Evolutionary conservation across 1,284 basidiomycete species (phyloP), one percentile per base, ranked within the genome.

Genomic region (Kalmanozyma brasiliensis): DNA sequence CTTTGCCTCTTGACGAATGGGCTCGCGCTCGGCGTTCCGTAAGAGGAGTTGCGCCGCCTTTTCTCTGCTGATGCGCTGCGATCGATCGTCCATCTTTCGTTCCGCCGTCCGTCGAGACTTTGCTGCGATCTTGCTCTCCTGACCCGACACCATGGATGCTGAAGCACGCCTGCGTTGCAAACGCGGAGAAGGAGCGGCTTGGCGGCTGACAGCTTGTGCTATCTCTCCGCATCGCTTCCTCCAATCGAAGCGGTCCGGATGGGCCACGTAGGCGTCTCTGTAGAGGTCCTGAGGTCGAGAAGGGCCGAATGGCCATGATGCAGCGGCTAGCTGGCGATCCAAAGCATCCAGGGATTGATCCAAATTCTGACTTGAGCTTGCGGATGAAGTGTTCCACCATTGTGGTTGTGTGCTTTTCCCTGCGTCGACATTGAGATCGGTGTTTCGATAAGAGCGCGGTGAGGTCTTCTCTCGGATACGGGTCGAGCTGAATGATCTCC

Each of bases 191-290:
- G 45, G n/a, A 5, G 37, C 10, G 6, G 17, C 35, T 26, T 43
- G 5, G 16, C 47, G 42, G 4, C 16, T n/a, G 29, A 37, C 6
- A 4, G 5, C 5, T 41, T 26, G 36, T 1, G 23, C 10, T 11
- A 26, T 20, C 7, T 35, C 32, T 9, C 45, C 42, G 26, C 57
- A 53, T 10, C 64, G 45, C 23, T 51, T 59, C 22, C 67, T 60
- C 67, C 67, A 70, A 44, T 70, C 62, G 48, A 58, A 70, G 8
- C 67, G 67, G 29, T 65, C 62, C 4, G 67, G 67, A 32, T 65
- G 57, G 1, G 53, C 61, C 4, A 70, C 35, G n/a, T 65, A 70
- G 20, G 67, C 49, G 33, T 70, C 67, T 41, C 67, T 55, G 35
- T 64, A 70, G 23, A 70, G 48, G 9, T 70, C 61, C 19, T 65